Conservation (phyloP, 2,329 filamentous ascomycete species). For the Laburnicola sp. region DNA sequence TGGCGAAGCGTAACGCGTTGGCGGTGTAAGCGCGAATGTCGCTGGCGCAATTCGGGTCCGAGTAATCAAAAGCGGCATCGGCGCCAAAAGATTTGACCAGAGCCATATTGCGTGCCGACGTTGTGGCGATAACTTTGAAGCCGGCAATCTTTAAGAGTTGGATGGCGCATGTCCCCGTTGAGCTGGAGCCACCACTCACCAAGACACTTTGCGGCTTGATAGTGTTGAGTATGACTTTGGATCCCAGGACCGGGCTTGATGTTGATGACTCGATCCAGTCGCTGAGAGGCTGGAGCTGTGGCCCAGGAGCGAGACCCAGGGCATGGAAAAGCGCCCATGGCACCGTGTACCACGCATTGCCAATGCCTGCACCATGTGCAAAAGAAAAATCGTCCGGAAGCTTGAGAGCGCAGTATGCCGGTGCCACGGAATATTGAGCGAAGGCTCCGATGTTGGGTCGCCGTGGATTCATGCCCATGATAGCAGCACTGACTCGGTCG, state of each 20-base stretch:
- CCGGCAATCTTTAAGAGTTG: constrained; percentile 19
- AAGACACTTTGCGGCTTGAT: constrained; percentile 11
- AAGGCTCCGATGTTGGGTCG: constrained; percentile 15
- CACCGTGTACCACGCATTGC: constrained; percentile 10
- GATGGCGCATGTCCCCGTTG: constrained; percentile 17
- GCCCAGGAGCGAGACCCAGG: constrained; percentile 9
- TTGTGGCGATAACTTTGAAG: constrained; percentile 12
- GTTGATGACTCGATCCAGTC: neutral
- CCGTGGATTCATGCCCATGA: constrained; percentile 16
- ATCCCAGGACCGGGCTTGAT: constrained; percentile 5
- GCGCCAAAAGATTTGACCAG: constrained; percentile 21
- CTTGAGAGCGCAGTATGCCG: constrained; percentile 9
- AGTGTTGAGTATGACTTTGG: constrained; percentile 12
- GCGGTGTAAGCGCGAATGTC: constrained; percentile 51
- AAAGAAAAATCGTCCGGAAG: constrained; percentile 10
- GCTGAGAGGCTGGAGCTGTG: constrained; percentile 13
- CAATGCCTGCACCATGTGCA: constrained; percentile 10
- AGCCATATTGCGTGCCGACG: constrained; percentile 8
- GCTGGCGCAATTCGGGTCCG: constrained; percentile 41
- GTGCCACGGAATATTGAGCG: constrained; percentile 12
- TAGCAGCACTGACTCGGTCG: constrained; percentile 18
- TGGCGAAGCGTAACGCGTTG: constrained; percentile 45
- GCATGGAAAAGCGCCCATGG: constrained; percentile 6
- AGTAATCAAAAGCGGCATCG: constrained; percentile 47
- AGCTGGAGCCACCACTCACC: constrained; percentile 15